Evolutionary conservation across 1,139 yeast genomes (phyloP).

Genomic region (Wickerhamomyces sp.): DNA sequence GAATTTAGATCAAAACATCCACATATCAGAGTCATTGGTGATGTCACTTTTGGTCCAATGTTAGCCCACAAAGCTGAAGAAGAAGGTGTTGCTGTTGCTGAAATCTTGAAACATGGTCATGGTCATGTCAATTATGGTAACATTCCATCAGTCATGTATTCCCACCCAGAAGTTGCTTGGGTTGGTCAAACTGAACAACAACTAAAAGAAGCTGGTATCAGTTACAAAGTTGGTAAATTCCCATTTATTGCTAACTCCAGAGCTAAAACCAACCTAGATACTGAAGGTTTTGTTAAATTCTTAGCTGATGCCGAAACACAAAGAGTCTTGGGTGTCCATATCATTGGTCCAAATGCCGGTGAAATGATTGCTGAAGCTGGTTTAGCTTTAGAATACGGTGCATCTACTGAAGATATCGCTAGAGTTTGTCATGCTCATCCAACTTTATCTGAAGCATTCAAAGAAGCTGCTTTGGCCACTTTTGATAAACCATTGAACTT

Average conservation of each 20-base stretch:
- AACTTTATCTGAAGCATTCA: constrained; percentile 94
- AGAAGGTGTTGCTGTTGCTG: constrained; percentile 98
- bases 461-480: constrained; percentile 95
- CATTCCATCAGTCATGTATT: constrained; percentile 97
- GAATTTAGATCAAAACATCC: constrained; percentile 89
- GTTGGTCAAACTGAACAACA: constrained; percentile 96
- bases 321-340: constrained; percentile 93
- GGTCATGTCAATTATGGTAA: constrained; percentile 98
- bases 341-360: constrained; percentile 97
- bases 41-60: constrained; percentile 98
- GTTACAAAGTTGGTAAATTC: constrained; percentile 94
- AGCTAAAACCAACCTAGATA: constrained; percentile 96
- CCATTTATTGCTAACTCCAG: constrained; percentile 98
- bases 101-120: constrained; percentile 85
- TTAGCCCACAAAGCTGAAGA: constrained; percentile 99
- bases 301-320: constrained; percentile 96
- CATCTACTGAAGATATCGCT: constrained; percentile 95
- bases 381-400: constrained; percentile 97
- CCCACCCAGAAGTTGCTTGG: constrained; percentile 99
- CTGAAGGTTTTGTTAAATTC: constrained; percentile 96
- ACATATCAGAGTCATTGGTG: constrained; percentile 97
- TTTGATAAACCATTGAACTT: constrained; percentile 87
- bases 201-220: constrained; percentile 87
- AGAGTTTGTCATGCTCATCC: constrained; percentile 99
- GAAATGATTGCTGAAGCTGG: constrained; percentile 99